A percentile compares a stretch with the other conserved stretches of the same genome.
Evolutionary conservation across 164 flowering plant species (phyloP).

Genomic region (Tinospora cordifolia): DNA sequence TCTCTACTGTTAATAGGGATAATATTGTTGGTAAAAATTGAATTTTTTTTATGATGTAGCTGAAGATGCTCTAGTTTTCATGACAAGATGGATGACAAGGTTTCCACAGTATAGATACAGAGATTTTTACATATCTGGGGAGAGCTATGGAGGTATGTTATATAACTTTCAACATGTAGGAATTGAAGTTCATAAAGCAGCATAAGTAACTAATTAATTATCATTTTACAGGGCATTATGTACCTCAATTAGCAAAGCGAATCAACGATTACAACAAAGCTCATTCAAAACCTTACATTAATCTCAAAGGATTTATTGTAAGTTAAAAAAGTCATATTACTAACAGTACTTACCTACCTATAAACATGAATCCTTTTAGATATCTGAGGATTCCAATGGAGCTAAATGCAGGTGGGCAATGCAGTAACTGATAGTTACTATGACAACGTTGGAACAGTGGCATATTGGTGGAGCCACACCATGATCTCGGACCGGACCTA

Average conservation of each 20-base stretch:
- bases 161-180: not conserved
- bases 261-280: slow-evolving; percentile 53
- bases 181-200: no score
- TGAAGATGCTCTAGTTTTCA: slow-evolving; percentile 57
- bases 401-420: slow-evolving; percentile 10
- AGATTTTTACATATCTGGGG: slow-evolving; percentile 81
- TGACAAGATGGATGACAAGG: slow-evolving; percentile 62
- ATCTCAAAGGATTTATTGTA: slow-evolving; percentile 79
- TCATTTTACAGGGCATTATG: slow-evolving; percentile 57
- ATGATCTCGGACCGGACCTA: slow-evolving; percentile 78
- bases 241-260: slow-evolving; percentile 73
- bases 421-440: slow-evolving; percentile 60
- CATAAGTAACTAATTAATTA: not conserved
- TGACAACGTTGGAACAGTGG: slow-evolving; percentile 63
- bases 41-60: slow-evolving; percentile 34
- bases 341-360: no score
- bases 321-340: no score
- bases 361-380: no score
- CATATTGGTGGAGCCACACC: slow-evolving; percentile 77
- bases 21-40: not conserved
- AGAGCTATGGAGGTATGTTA: slow-evolving; percentile 80
- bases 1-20: no score
- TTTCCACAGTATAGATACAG: slow-evolving; percentile 75
- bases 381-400: not conserved
- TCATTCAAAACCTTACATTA: slow-evolving; percentile 40